Conservation (phyloP, 139 green algal species). For the Picochlorum costavermella region DNA sequence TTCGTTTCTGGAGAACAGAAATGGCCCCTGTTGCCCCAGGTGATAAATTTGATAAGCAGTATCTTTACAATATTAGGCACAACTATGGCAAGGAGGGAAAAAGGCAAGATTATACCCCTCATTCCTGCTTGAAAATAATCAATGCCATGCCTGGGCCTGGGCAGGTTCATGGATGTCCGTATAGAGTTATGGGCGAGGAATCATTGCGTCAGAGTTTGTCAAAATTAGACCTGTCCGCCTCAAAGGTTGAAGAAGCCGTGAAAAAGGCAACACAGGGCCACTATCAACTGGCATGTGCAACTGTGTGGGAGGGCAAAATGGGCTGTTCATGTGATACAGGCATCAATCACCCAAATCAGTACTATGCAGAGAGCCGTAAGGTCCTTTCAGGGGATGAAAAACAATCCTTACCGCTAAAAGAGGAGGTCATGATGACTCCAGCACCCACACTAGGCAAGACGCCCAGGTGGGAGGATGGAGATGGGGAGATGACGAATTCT, state of each 20-base stretch:
- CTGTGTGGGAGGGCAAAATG: conserved; percentile 75
- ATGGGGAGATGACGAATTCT: too few species aligned
- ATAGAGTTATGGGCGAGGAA: conserved; percentile 60
- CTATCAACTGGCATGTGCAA: conserved; percentile 88
- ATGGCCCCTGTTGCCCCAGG: conserved; percentile 44
- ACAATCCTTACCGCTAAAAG: background rate
- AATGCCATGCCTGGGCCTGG: conserved; percentile 52
- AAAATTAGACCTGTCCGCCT: conserved; percentile 25
- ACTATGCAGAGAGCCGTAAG: conserved; percentile 61
- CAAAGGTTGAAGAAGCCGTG: conserved; percentile 56
- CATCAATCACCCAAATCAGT: conserved; percentile 89
- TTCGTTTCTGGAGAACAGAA: conserved; percentile 85
- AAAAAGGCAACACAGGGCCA: conserved; percentile 64
- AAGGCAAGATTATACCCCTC: conserved; percentile 82
- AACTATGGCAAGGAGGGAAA: conserved; percentile 97
- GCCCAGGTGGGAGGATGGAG: too few species aligned
- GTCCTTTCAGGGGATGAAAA: background rate
- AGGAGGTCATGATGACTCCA: conserved; percentile 1
- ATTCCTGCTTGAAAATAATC: conserved; percentile 83
- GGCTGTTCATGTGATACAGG: conserved; percentile 62
- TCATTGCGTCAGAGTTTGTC: conserved; percentile 49
- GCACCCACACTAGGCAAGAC: background rate
- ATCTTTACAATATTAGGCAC: conserved; percentile 94
- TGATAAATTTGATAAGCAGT: conserved; percentile 96
- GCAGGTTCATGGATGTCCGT: conserved; percentile 83